These are phyloP conservation scores for Plasmodium berghei DNA, from an alignment of 169 alveolate species.

Conservation along the genomic window DNA sequence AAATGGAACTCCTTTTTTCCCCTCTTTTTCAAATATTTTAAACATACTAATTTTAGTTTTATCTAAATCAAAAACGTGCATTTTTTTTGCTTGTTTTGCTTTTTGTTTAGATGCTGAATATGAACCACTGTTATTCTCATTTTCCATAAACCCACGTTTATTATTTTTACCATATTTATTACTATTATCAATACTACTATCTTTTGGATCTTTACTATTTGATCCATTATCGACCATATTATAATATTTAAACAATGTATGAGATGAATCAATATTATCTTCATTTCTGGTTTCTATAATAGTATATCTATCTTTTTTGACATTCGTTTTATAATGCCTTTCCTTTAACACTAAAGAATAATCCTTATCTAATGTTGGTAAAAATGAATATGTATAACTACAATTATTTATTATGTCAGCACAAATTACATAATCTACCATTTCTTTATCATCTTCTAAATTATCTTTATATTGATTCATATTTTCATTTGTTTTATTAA, in stretches of 20 bases:
- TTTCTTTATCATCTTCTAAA: conserved; percentile 29
- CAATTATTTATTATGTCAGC: conserved; percentile 55
- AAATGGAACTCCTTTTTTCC: conserved; percentile 75
- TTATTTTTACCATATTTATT: conserved; percentile 25
- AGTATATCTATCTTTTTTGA: conserved; percentile 62
- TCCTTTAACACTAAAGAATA: conserved; percentile 72
- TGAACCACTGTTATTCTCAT: conserved; percentile 11
- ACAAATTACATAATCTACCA: conserved; percentile 52
- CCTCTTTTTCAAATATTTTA: conserved; percentile 71
- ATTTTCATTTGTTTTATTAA: conserved; percentile 36
- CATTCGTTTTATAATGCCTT: conserved; percentile 69
- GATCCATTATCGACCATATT: conserved; percentile 22
- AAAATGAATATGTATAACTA: conserved; percentile 52
- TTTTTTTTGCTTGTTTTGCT: conserved; percentile 57
- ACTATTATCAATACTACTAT: not conserved
- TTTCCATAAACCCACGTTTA: conserved; percentile 35
- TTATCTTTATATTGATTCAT: conserved; percentile 35
- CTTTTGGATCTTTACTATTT: not conserved
- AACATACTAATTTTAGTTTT: conserved; percentile 74
- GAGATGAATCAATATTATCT: conserved; percentile 70
- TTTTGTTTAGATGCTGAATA: conserved; percentile 50
- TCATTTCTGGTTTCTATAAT: conserved; percentile 76
- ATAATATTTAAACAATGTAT: conserved; percentile 65
- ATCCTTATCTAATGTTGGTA: conserved; percentile 68
- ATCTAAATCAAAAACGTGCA: conserved; percentile 67